Percentiles rank a stretch among this genome's conserved stretches.
Conservation (phyloP, 1,284 basidiomycete genomes). For the Volvariella volvacea region DNA sequence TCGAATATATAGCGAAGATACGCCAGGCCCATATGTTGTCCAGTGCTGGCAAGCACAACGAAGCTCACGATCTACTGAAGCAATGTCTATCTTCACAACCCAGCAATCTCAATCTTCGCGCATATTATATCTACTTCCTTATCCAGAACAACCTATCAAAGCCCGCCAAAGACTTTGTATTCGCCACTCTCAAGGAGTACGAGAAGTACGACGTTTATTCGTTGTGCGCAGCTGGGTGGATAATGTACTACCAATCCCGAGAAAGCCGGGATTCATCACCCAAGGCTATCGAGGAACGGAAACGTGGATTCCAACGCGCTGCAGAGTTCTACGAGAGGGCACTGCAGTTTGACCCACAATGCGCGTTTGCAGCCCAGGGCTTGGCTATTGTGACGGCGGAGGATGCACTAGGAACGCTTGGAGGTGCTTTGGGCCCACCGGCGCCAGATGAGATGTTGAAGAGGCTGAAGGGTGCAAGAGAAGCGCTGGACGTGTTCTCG, state of each 20-base stretch:
- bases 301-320: constrained; percentile 70
- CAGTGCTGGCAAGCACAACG: constrained; percentile 61
- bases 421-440: constrained; percentile 40
- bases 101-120: constrained; percentile 72
- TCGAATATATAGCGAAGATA: constrained; percentile 87
- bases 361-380: constrained; percentile 89
- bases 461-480: constrained; percentile 65
- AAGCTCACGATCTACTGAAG: constrained; percentile 84
- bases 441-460: constrained; percentile 59
- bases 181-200: constrained; percentile 74
- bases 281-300: constrained; percentile 65
- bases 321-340: constrained; percentile 92
- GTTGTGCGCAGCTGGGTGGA: constrained; percentile 81
- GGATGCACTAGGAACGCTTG: constrained; percentile 67
- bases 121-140: constrained; percentile 86
- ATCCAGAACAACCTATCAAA: constrained; percentile 66
- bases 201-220: constrained; percentile 88
- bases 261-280: constrained; percentile 60
- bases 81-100: constrained; percentile 73
- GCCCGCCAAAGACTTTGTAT: constrained; percentile 81
- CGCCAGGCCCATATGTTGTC: constrained; percentile 79
- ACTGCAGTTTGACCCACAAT: constrained; percentile 71
- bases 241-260: constrained; percentile 78
- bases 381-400: constrained; percentile 90
- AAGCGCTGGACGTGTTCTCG: constrained; percentile 81